Evolutionary conservation across 2,329 filamentous ascomycete species (phyloP).

Genomic region (Elsinoe necatrix): DNA sequence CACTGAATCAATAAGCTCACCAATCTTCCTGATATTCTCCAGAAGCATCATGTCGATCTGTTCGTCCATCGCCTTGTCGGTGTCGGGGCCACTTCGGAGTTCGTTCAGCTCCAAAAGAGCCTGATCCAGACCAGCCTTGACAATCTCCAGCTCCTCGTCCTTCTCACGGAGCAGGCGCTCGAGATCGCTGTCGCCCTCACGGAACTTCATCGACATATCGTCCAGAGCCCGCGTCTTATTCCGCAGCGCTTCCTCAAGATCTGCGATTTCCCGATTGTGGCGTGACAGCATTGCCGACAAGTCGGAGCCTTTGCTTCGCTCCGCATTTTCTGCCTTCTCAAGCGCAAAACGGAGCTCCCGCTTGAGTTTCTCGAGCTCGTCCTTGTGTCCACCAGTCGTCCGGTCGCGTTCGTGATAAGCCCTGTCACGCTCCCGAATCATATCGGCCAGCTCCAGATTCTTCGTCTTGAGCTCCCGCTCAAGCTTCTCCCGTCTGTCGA

Average conservation of each 20-base stretch:
- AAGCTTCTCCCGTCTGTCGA: constrained; percentile 86
- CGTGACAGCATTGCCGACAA: constrained; percentile 89
- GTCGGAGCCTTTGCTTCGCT: constrained; percentile 89
- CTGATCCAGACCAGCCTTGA: constrained; percentile 97
- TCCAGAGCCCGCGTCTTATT: constrained; percentile 84
- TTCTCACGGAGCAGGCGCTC: constrained; percentile 82
- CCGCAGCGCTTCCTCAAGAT: constrained; percentile 82
- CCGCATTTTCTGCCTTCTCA: constrained; percentile 83
- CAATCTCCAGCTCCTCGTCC: constrained; percentile 95
- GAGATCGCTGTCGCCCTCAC: constrained; percentile 75
- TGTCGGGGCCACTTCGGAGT: constrained; percentile 56
- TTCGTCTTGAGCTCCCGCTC: constrained; percentile 98
- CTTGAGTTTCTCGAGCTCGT: constrained; percentile 90
- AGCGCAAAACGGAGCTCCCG: constrained; percentile 86
- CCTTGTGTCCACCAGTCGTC: constrained; percentile 73
- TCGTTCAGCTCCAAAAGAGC: constrained; percentile 88
- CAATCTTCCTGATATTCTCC: constrained; percentile 83
- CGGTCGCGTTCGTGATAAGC: constrained; percentile 90
- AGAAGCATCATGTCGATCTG: constrained; percentile 86
- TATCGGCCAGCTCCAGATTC: constrained; percentile 95
- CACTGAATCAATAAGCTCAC: constrained; percentile 95
- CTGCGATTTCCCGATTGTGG: constrained; percentile 94
- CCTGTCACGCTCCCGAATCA: constrained; percentile 94
- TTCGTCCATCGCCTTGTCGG: constrained; percentile 73
- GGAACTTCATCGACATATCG: constrained; percentile 67